Percentiles rank a stretch among this genome's conserved stretches.
These are phyloP conservation scores for Penicillium ucsense DNA, from an alignment of 495 filamentous ascomycete genomes.

Conservation along the genomic window DNA sequence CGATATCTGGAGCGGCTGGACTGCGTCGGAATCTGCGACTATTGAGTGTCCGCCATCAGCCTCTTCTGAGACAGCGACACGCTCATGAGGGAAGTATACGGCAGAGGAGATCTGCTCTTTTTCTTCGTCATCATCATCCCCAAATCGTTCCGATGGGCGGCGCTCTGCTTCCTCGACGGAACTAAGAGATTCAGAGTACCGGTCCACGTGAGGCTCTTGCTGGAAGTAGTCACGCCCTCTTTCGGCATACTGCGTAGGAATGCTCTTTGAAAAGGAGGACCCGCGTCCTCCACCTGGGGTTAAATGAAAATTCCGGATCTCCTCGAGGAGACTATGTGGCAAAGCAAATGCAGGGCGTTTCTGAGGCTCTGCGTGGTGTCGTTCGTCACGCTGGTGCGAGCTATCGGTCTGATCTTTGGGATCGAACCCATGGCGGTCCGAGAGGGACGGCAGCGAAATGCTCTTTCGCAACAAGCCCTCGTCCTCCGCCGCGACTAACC, in stretches of 20 bases:
- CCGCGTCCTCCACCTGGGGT: constrained; percentile 43
- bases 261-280: constrained; percentile 46
- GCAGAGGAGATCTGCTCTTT: constrained; percentile 94
- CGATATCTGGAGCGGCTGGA: constrained; percentile 25
- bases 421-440: constrained; percentile 18
- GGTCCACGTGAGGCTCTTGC: constrained; percentile 11
- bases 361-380: constrained; percentile 10
- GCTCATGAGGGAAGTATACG: constrained; percentile 83
- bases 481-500: constrained; percentile 5
- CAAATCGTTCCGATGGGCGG: constrained; percentile 39
- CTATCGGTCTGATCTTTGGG: constrained; percentile 3
- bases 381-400: constrained; percentile 1
- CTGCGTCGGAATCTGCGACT: constrained; percentile 30
- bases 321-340: constrained; percentile 46
- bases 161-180: constrained; percentile 19
- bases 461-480: constrained; percentile 18
- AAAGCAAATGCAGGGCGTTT: constrained; percentile 24
- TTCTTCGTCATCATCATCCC: constrained; percentile 79
- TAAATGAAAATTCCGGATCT: constrained; percentile 51
- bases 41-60: constrained; percentile 35
- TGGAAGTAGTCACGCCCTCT: constrained; percentile 23
- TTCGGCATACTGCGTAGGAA: constrained; percentile 39
- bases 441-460: constrained; percentile 24
- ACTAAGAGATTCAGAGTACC: constrained; percentile 15
- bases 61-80: constrained; percentile 33